Evolutionary conservation across 495 filamentous ascomycete genomes (phyloP).

Genomic region (Xylaria castorea): DNA sequence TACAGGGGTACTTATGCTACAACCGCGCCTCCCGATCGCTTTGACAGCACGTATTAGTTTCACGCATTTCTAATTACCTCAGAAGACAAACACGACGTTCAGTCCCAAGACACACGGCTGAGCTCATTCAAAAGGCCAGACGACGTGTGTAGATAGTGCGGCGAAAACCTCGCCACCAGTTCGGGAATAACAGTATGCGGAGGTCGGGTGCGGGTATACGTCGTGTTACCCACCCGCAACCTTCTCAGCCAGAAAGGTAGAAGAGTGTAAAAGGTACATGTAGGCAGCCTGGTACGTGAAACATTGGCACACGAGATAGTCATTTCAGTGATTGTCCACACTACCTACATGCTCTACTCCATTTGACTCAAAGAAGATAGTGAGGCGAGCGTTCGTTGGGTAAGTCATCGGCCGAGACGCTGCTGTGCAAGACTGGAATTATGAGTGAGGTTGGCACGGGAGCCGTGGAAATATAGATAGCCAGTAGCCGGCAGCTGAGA

Average conservation of each 20-base stretch:
- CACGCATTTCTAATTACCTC: neutral
- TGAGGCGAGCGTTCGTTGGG: neutral
- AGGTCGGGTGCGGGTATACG: conserved; percentile 8
- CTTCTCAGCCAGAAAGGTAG: neutral
- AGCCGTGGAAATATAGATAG: neutral
- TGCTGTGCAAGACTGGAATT: neutral
- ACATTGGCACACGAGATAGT: neutral
- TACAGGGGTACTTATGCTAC: neutral
- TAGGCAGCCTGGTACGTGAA: neutral
- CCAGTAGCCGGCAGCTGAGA: neutral
- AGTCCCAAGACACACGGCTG: neutral
- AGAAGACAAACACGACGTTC: neutral
- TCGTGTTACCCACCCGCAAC: conserved; percentile 18
- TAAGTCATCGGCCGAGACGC: neutral
- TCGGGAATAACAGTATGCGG: neutral
- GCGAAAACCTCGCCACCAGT: neutral
- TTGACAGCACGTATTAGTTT: neutral
- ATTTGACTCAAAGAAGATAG: neutral
- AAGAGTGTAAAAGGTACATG: neutral
- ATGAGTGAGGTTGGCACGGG: neutral
- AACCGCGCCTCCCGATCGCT: neutral
- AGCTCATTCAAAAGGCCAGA: neutral
- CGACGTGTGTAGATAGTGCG: neutral
- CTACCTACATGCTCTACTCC: neutral
- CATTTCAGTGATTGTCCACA: neutral